A percentile compares a stretch with the other conserved stretches of the same genome.
Conservation (phyloP, 805 yeast species). For the Ogataea ganodermae region DNA sequence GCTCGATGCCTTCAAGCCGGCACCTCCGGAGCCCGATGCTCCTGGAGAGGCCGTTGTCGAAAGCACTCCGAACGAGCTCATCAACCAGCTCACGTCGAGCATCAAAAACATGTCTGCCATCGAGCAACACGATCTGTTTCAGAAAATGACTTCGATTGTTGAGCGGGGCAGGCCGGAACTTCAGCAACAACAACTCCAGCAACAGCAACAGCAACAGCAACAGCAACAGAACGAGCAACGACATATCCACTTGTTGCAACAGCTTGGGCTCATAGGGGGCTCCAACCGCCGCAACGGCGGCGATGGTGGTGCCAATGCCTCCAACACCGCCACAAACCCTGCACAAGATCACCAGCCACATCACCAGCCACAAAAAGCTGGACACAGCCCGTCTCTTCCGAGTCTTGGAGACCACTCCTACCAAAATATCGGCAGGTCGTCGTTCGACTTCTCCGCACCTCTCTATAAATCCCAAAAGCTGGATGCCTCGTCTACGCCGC, state of each 20-base stretch:
- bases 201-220: constrained; percentile 9
- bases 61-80: constrained; percentile 32
- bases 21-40: not conserved
- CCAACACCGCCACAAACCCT: not conserved
- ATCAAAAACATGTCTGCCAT: constrained; percentile 26
- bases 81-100: constrained; percentile 23
- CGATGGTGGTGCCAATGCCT: no score
- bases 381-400: not conserved
- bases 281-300: not conserved
- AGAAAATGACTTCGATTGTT: constrained; percentile 16
- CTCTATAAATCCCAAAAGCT: constrained; percentile 4
- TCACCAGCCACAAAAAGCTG: not conserved
- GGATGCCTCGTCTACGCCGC: not conserved
- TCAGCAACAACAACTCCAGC: constrained; percentile 1
- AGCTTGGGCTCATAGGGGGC: constrained; percentile 11
- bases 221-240: constrained; percentile 11
- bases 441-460: not conserved
- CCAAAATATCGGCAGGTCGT: not conserved
- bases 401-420: not conserved
- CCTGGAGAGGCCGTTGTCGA: no score
- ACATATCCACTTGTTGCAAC: constrained; percentile 12
- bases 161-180: constrained; percentile 4
- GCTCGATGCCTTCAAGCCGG: constrained; percentile 12
- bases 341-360: not conserved
- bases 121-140: constrained; percentile 29